phyloP scores from a whole-genome alignment of 169 alveolate species.

The Plasmodium malariae region DNA sequence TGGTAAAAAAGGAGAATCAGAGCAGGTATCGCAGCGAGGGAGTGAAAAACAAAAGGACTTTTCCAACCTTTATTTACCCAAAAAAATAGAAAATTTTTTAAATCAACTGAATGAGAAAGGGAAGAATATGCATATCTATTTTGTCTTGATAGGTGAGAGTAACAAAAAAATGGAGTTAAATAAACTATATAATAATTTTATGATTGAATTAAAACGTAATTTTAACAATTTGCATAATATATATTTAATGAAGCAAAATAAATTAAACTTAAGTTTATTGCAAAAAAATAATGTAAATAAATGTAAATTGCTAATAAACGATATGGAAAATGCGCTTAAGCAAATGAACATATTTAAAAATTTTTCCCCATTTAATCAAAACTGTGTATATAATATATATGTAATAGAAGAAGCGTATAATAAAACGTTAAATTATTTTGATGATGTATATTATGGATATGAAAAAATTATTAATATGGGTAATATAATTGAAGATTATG shows the following conservation, averaged over 20 bases:
- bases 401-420: slow-evolving; percentile 65
- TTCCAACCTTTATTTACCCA: slow-evolving; percentile 1
- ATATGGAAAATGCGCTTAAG: slow-evolving; percentile 18
- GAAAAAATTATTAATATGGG: slow-evolving; percentile 44
- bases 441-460: slow-evolving; percentile 14
- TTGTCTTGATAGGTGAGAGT: slow-evolving; percentile 14
- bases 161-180: not conserved
- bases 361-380: slow-evolving; percentile 34
- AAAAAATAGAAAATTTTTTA: slow-evolving; percentile 38
- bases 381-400: slow-evolving; percentile 57
- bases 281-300: slow-evolving; percentile 41
- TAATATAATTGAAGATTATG: slow-evolving; percentile 21
- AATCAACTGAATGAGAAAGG: slow-evolving; percentile 29
- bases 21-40: not conserved
- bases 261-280: slow-evolving; percentile 21
- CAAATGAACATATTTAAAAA: slow-evolving; percentile 27
- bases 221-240: slow-evolving; percentile 34
- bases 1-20: not conserved
- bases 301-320: slow-evolving; percentile 7
- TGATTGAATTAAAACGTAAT: slow-evolving; percentile 14
- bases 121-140: slow-evolving; percentile 37
- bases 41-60: not conserved
- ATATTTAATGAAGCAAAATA: slow-evolving; percentile 45
- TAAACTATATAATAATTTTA: not conserved
- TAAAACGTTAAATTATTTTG: slow-evolving; percentile 49